Percentiles rank a stretch among this genome's conserved stretches.
phyloP scores from a whole-genome alignment of 2,329 filamentous ascomycete species.

The Thielaviopsis populi region DNA sequence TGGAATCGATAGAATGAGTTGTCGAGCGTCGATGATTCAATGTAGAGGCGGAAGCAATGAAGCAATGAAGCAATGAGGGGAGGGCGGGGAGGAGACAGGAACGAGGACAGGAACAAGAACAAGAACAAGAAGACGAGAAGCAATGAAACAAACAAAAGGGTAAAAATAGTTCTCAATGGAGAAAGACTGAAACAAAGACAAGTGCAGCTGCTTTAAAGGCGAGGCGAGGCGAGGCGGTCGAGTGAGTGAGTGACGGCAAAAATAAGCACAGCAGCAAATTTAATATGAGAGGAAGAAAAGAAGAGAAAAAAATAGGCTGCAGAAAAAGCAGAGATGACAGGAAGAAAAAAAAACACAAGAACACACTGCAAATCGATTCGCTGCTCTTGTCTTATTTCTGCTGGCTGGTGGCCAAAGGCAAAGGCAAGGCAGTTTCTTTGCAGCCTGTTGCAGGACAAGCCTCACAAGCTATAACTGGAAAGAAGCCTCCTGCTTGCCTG shows the following conservation, averaged over 20 bases:
- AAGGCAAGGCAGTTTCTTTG: neutral
- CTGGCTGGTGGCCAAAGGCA: neutral
- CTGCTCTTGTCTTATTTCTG: neutral
- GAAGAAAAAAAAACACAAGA: neutral
- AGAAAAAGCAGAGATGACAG: neutral
- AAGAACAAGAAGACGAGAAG: neutral
- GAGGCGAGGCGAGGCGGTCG: neutral
- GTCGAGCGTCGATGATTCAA: neutral
- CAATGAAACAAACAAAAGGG: neutral
- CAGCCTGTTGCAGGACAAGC: neutral
- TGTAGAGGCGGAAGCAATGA: neutral
- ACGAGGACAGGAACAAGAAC: neutral
- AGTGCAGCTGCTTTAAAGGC: neutral
- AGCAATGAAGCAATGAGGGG: neutral
- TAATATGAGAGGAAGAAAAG: neutral
- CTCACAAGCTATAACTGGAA: neutral
- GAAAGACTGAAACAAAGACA: conserved; percentile 1
- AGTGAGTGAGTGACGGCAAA: neutral
- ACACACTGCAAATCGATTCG: neutral
- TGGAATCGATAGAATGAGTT: neutral
- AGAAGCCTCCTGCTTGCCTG: neutral
- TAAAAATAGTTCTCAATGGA: conserved; percentile 6
- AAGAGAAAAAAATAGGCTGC: neutral
- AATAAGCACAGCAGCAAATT: neutral
- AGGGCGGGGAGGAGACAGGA: neutral